Percentiles rank a stretch among this genome's conserved stretches.
These are phyloP conservation scores for Perilla frutescens DNA, from an alignment of 257 asterid species.

Conservation along the genomic window DNA sequence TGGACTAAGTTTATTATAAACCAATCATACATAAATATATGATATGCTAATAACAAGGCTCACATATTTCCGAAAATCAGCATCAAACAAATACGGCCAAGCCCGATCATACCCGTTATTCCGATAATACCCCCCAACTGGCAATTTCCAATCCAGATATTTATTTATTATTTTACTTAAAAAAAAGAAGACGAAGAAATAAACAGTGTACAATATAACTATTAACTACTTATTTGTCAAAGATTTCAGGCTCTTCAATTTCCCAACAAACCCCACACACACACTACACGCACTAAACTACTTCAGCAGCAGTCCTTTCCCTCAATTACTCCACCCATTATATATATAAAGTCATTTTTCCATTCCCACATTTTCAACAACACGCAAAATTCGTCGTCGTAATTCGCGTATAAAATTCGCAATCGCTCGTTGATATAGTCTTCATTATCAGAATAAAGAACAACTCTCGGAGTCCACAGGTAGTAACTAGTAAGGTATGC, in stretches of 20 bases:
- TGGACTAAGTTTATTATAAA: no score
- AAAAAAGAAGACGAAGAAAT: no score
- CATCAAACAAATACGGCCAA: background rate
- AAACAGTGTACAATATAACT: no score
- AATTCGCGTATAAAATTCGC: background rate
- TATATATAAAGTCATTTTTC: constrained; percentile 11
- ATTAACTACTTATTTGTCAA: constrained; percentile 16
- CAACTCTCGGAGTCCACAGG: background rate
- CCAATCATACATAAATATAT: no score
- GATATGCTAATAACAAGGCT: background rate
- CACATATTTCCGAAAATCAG: background rate
- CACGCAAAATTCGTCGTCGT: constrained; percentile 16
- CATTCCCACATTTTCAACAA: background rate
- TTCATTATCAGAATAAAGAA: background rate
- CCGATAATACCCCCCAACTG: constrained; percentile 5
- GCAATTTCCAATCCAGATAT: background rate
- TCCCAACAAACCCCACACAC: constrained; percentile 20
- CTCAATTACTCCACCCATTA: background rate
- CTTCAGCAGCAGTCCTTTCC: constrained; percentile 9
- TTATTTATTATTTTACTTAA: no score
- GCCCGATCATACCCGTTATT: background rate
- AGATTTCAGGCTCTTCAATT: constrained; percentile 23
- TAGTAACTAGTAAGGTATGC: background rate
- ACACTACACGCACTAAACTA: constrained; percentile 14
- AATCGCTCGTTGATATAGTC: background rate